phyloP scores from a whole-genome alignment of 2,329 filamentous ascomycete species.

The Aspergillus sclerotialis region DNA sequence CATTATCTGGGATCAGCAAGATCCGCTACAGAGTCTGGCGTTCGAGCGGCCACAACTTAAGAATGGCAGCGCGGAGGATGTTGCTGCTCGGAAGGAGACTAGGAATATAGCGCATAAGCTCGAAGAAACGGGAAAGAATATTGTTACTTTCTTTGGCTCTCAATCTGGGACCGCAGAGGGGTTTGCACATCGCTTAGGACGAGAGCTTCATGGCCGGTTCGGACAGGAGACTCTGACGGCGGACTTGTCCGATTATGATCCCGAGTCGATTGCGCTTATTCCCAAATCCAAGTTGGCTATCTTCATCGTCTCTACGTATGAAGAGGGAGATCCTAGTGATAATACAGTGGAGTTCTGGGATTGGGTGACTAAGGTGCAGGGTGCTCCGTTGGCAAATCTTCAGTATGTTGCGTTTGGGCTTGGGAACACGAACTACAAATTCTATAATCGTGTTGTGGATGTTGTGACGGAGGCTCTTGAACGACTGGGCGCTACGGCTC shows the following conservation, averaged over 20 bases:
- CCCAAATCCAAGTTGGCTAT: constrained; percentile 79
- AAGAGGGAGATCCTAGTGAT: constrained; percentile 91
- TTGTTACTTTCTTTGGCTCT: constrained; percentile 88
- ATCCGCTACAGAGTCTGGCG: constrained; percentile 43
- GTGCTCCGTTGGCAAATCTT: constrained; percentile 62
- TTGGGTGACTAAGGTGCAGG: constrained; percentile 73
- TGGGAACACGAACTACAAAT: constrained; percentile 94
- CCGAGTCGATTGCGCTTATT: constrained; percentile 72
- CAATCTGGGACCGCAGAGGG: constrained; percentile 94
- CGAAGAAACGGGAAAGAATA: constrained; percentile 51
- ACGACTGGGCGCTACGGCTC: constrained; percentile 67
- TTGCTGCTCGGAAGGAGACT: constrained; percentile 25
- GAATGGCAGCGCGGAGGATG: constrained; percentile 14
- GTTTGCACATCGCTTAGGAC: constrained; percentile 81
- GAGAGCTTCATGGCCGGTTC: constrained; percentile 84
- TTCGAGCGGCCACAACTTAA: constrained; percentile 45
- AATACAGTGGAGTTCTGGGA: constrained; percentile 87
- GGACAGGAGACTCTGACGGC: constrained; percentile 92
- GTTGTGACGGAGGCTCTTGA: constrained; percentile 69
- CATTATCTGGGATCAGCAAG: constrained; percentile 42
- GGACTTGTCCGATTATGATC: constrained; percentile 90
- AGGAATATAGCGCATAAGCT: constrained; percentile 42
- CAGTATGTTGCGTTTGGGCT: constrained; percentile 83
- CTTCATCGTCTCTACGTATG: constrained; percentile 89
- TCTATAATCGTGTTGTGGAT: constrained; percentile 93